Base-by-base conservation (phyloP, 2,329 filamentous ascomycete species). In the Hawksworthiomyces lignivorus region DNA sequence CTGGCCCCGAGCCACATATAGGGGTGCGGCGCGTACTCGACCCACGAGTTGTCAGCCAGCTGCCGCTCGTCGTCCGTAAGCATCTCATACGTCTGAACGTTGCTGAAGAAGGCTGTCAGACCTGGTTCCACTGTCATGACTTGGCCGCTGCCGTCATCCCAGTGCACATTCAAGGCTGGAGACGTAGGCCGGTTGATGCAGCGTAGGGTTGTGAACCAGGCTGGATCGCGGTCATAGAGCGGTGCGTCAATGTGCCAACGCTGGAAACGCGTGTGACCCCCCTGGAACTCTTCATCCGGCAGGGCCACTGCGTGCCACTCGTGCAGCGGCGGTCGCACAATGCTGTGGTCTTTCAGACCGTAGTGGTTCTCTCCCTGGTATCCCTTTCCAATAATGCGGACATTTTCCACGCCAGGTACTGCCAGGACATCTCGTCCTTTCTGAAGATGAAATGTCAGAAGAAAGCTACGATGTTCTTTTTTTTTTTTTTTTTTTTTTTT, bases 241-340 rank as follows among this genome's bases (percentile, higher is more conserved):
- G 66, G 64, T 7, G 64, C 68, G 44, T 71, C 67, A n/a, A 70
- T 65, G 45, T 70, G 67, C 67, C 67, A 70, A 20, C 63, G 55
- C 35, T 70, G 66, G 44, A 70, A 70, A 15, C 67, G 63, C 1
- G 64, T 68, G 32, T 65, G 57, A 9, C 67, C 66, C 5, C 53
- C 48, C 2, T 57, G 48, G 43, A 68, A 68, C 5, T 65, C 60
- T 1, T 56, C 54, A 6, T 52, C 41, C 1, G 54, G 41, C 10
- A 64, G 56, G 11, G 54, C 49, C 5, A 57, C 51, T 7, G 53
- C 52, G 37, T 70, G 64, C 48, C 57, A 68, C 33, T 59, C 56
- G 47, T 68, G 62, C 15, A 53, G 55, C 14, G 59, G 52, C 4
- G 48, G 59, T 51, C 41, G 53, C 1, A 41, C 46, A 7, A 61